Conservation (phyloP, 1,284 basidiomycete genomes). For the Hymenochaete sp. region DNA sequence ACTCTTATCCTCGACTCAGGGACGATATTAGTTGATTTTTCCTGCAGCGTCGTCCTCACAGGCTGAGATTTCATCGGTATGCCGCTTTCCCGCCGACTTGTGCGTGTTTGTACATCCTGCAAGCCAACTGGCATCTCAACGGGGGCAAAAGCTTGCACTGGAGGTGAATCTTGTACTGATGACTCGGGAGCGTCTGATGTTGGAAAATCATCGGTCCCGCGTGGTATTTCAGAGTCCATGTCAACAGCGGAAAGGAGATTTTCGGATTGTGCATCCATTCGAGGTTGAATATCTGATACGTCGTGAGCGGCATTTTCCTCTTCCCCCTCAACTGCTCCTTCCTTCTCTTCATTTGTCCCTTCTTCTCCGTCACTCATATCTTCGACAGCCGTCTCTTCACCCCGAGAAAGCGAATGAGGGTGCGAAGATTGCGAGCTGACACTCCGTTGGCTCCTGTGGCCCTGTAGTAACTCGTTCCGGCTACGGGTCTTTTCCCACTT, state of each 20-base stretch:
- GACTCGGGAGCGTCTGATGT: not conserved
- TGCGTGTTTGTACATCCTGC: too few species aligned
- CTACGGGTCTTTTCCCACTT: constrained; percentile 59
- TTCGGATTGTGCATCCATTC: not conserved
- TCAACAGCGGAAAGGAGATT: too few species aligned
- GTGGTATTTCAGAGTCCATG: too few species aligned
- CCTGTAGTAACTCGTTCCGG: constrained; percentile 33
- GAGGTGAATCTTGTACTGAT: too few species aligned
- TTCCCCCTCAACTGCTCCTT: not conserved
- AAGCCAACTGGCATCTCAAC: too few species aligned
- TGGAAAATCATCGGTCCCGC: too few species aligned
- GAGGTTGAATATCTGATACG: constrained; percentile 2
- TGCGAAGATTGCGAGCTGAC: not conserved
- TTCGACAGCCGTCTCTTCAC: constrained; percentile 4
- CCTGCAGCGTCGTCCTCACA: constrained; percentile 9
- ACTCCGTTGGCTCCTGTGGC: constrained; percentile 1
- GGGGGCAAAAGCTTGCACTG: too few species aligned
- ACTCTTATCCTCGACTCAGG: constrained; percentile 7
- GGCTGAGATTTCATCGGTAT: constrained; percentile 10
- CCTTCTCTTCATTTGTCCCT: too few species aligned
- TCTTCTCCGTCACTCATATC: not conserved
- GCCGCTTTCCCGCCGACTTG: not conserved
- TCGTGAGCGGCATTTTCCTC: constrained; percentile 1
- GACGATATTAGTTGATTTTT: constrained; percentile 16
- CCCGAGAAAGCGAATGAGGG: constrained; percentile 1